Conservation (phyloP, 345 rosid species). For the Corchorus capsularis region DNA sequence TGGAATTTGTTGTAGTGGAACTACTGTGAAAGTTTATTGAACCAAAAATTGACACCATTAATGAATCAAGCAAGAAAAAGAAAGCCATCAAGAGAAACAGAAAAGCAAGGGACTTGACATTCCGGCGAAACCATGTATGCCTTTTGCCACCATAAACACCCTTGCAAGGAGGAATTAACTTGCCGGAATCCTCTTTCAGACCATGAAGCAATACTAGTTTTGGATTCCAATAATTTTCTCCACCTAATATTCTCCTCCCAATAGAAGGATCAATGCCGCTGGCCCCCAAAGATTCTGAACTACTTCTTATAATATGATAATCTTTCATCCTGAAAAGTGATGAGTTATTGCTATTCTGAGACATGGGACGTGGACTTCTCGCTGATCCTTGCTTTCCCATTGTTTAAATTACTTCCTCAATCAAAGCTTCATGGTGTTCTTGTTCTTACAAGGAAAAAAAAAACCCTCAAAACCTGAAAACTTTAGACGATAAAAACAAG, state of each 20-base stretch:
- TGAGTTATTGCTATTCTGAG: constrained; percentile 15
- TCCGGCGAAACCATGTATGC: constrained; percentile 52
- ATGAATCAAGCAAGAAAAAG: constrained; percentile 65
- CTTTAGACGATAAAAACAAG: constrained; percentile 8
- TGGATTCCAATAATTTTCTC: constrained; percentile 44
- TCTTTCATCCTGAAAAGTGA: constrained; percentile 38
- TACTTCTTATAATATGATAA: constrained; percentile 31
- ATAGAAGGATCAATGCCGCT: constrained; percentile 48
- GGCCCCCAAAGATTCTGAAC: constrained; percentile 36
- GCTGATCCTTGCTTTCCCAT: constrained; percentile 62
- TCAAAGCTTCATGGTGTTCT: constrained; percentile 8
- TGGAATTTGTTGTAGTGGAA: constrained; percentile 39
- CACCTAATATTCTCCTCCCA: constrained; percentile 59
- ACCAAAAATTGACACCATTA: constrained; percentile 62
- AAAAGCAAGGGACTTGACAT: constrained; percentile 46
- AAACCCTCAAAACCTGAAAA: constrained; percentile 2
- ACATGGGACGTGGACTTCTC: neutral
- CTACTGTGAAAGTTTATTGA: constrained; percentile 41
- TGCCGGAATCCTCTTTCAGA: constrained; percentile 54
- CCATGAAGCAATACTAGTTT: constrained; percentile 40
- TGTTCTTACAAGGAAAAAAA: neutral
- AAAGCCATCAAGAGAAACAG: constrained; percentile 48
- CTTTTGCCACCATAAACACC: constrained; percentile 55
- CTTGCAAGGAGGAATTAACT: constrained; percentile 40
- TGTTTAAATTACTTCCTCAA: constrained; percentile 17